Evolutionary conservation across 1,139 yeast genomes (phyloP), one percentile per base, ranked within the genome.

Genomic region (Ogataea hybrid): DNA sequence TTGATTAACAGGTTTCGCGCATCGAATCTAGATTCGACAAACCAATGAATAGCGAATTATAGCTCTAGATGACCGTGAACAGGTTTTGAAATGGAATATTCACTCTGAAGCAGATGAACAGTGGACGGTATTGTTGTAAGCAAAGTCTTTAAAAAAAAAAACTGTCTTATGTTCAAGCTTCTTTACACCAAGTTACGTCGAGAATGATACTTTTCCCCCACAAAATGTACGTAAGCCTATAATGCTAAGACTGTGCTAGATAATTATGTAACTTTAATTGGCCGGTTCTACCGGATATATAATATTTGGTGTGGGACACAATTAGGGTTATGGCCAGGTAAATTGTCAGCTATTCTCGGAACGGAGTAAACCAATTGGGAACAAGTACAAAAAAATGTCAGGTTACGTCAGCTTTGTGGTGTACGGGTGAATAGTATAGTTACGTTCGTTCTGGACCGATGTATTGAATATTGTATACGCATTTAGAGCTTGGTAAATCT

Each of bases 401-500:
- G 16, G 16, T 15, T 15, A 15, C 16, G 16, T 15, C 16, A 15
- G 16, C 16, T 3, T 15, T 2, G 6, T 21, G 28, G 25, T 32
- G 28, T 28, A 28, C 30, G 22, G 33, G 22, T 37, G 35, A 14
- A 6, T 5, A 10, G 10, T 20, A 22, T 16, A 30, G 22, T 32
- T 2, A 22, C 4, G 36, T 33, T 33, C n/a, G 6, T 33, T 15
- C 20, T 2, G 20, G 7, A 17, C 18, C 20, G 7, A 6, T 20
- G 9, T 25, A 25, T 10, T 25, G 27, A 11, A 25, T 11, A 12
- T 5, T 12, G 27, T 11, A 25, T 12, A 25, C 11, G 25, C 30
- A 25, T 22, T 52, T 46, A 57, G 43, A 53, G 58, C 52, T 59
- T 59, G 41, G 82, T 75, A 63, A 68, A 80, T 68, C 90, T 80